A percentile compares a stretch with the other conserved stretches of the same genome.
phyloP scores from a whole-genome alignment of 1,284 basidiomycete species.

The Puccinia coronata region DNA sequence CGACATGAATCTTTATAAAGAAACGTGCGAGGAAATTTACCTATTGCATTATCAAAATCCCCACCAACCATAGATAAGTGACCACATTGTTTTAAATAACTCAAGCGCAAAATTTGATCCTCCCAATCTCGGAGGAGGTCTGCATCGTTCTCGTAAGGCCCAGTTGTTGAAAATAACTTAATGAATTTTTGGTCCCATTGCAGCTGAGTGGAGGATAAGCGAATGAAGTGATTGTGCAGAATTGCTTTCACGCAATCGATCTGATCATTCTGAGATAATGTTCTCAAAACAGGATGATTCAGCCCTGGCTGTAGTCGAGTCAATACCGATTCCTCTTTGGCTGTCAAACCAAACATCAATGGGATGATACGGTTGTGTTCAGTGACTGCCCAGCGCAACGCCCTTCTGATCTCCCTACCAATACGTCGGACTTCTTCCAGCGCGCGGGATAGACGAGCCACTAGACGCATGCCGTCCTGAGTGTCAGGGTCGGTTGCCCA shows the following conservation, averaged over 20 bases:
- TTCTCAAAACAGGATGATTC: neutral
- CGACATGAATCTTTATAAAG: too few species aligned
- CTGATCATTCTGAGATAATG: neutral
- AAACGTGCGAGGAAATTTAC: too few species aligned
- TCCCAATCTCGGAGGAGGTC: too few species aligned
- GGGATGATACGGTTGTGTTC: neutral
- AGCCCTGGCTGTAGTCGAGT: neutral
- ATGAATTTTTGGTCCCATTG: neutral
- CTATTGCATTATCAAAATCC: too few species aligned
- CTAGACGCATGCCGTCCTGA: constrained; percentile 18
- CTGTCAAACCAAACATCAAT: neutral
- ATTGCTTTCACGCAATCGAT: neutral
- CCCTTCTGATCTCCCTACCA: constrained; percentile 8
- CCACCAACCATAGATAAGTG: too few species aligned
- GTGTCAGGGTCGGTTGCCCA: constrained; percentile 27
- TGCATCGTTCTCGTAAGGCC: too few species aligned
- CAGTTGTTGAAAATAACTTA: too few species aligned
- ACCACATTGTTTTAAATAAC: too few species aligned
- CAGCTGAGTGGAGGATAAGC: neutral
- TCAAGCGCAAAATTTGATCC: too few species aligned
- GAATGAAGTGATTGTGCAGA: constrained; percentile 24
- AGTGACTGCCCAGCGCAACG: neutral
- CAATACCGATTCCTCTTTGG: neutral
- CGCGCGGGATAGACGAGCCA: neutral
- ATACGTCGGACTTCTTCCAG: neutral